Evolutionary conservation across 345 rosid species (phyloP), one percentile per base, ranked within the genome.

Genomic region (Boechera divaricarpa): DNA sequence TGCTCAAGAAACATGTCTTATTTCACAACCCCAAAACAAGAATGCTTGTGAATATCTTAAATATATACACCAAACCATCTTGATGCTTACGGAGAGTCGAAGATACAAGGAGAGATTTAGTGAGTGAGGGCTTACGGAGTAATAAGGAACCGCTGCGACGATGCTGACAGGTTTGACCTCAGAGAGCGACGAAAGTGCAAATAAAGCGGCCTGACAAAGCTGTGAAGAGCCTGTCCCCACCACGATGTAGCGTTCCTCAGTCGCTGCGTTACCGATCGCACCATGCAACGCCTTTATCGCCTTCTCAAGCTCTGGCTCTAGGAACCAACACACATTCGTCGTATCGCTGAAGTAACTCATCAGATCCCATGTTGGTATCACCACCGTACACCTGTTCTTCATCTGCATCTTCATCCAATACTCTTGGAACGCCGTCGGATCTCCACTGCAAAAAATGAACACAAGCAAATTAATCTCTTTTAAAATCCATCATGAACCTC

Each of bases 141-240:
- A 94, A 69, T 82, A 94, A 70, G 98, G 98, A 4, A 83, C 87
- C 1, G 98, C 95, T 1, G 86, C 85, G 9, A 94, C 95, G 6
- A 94, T 89, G 70, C 84, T 84, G 68, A 85, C 65, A 67, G 95
- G 93, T 21, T 83, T 71, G 28, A 77, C 55, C 53, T 75, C 69
- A 24, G 64, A 73, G n/a, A 85, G 70, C 3, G 89, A 80, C 18
- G 90, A 69, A 61, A 92, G 85, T 32, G 98, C 97, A 48, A 79
- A 90, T 5, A 90, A 78, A 47, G 86, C 87, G 0, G 98, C 98
- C 58, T 83, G 87, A 58, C 69, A 79, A 36, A 94, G 91, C 81
- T 90, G 97, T 0, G 97, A 81, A 0, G 98, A 90, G 24, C 98
- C 98, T 2, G 87, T 89, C 29, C 98, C 97, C 56, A 90, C 94